Base-by-base conservation (phyloP, 2,329 filamentous ascomycete species). In the Aspergillus brasiliensis region DNA sequence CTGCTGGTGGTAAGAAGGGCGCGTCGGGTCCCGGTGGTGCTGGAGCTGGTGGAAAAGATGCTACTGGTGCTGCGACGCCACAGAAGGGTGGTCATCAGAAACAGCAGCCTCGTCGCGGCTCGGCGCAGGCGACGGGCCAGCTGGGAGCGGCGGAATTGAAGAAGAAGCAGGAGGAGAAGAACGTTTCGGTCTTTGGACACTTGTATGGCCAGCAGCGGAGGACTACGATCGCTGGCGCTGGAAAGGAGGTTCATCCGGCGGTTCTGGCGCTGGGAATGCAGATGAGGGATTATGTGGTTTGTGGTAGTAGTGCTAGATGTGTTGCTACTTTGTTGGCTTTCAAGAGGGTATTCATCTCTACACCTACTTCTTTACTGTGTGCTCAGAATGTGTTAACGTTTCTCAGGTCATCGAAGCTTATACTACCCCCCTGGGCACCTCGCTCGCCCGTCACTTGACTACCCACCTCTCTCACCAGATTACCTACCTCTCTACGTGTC, bases 381-480 rank as follows among this genome's bases (percentile, higher is more conserved):
- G 31, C 25, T 25, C 25, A 40, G n/a, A 10, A 23, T 23, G 21
- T 44, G 19, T 15, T 44, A 34, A 34, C 31, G 19, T 44, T 21
- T 63, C 38, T 69, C 38, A 96, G 88, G 91, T 98, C 64, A 94
- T 99, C 64, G 86, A 91, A 71, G 88, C 91, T n/a, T 99, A 99
- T 77, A 90, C 87, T 49, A 98, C 94, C 1, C 95, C 95, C 5
- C 83, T 88, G 25, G 90, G 90, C 42, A 92, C 89, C 59, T 93
- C 92, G 42, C 85, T 99, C 44, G 90, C 92, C 19, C 89, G 95
- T 34, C 93, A 99, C 80, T 88, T 99, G 69, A 95, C 92, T 31
- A 90, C 91, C 10, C 92, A 98, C 76, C 87, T 99, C 61, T 95
- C 92, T 71, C 91, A 93, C 38, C 95, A 99, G 77, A 97, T 99